Base-by-base conservation (phyloP, 306 rosid species). In the Sicyos edulis region DNA sequence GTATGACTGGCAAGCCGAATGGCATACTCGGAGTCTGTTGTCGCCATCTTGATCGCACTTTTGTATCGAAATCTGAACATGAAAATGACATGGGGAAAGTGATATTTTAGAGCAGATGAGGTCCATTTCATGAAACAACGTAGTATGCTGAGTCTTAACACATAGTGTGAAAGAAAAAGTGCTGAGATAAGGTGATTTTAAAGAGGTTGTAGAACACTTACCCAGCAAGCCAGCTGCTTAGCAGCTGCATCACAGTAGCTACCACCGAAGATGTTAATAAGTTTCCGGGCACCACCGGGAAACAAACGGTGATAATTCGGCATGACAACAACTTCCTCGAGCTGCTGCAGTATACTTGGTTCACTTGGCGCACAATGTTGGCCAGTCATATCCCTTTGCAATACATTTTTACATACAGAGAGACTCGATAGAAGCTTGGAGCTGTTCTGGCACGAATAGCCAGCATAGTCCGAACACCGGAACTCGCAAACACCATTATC, bases 281-380 rank as follows among this genome's bases (percentile, higher is more conserved):
- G 78, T 80, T 88, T 92, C 80, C 98, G 83, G 45, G 98, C 96
- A 54, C 98, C 96, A 72, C 98, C 90, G 12, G 96, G 96, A 78
- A 92, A 92, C 80, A 92, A 78, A 26, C 98, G 88, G 49, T 92
- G 92, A 84, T 92, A 92, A 72, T 92, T 92, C 61, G 98, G 98
- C 88, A 90, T 81, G 78, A 92, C 96, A 63, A 92, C 98, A 14
- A 90, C 98, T 78, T 90, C 98, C 78, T 92, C 98, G n/a, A 92
- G 86, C 83, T 92, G 98, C 83, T 92, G 98, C 74, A 90, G 82
- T 66, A 92, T 90, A 71, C 96, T 87, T 8, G 96, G 86, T 71
- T 92, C 98, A 56, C 96, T 90, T 47, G 98, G 98, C 20, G 91
- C 98, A 85, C 98, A 92, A 81, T 88, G 98, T 78, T 90, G 96